phyloP scores from a whole-genome alignment of 2,329 filamentous ascomycete genomes.

The Monascus ruber region DNA sequence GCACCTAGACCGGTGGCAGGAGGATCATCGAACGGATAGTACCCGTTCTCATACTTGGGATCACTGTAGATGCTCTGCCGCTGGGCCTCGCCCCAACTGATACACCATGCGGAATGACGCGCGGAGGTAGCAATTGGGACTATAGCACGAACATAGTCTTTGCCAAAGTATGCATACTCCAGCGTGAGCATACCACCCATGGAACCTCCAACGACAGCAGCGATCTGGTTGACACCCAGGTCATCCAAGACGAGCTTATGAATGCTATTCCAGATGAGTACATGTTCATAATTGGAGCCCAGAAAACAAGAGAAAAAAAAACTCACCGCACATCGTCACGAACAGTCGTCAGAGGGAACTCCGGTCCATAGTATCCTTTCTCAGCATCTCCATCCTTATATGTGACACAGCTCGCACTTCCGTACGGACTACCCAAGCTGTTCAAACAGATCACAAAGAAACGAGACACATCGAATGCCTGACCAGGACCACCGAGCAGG shows the following conservation, averaged over 20 bases:
- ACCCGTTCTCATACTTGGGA: conserved; percentile 95
- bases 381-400: conserved; percentile 67
- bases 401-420: conserved; percentile 51
- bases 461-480: conserved; percentile 42
- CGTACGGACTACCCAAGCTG: conserved; percentile 45
- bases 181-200: conserved; percentile 50
- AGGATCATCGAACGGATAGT: conserved; percentile 79
- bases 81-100: conserved; percentile 49
- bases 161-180: conserved; percentile 61
- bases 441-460: conserved; percentile 46
- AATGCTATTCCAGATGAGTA: conserved; percentile 24
- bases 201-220: conserved; percentile 44
- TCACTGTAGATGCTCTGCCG: conserved; percentile 77
- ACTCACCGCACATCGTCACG: conserved; percentile 86
- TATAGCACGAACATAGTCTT: conserved; percentile 42
- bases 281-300: not conserved
- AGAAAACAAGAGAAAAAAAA: no score
- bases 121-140: conserved; percentile 47
- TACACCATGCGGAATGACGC: conserved; percentile 47
- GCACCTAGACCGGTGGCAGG: conserved; percentile 79
- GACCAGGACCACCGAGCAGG: conserved; percentile 41
- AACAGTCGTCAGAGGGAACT: conserved; percentile 92
- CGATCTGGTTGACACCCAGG: conserved; percentile 43
- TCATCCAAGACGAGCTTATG: conserved; percentile 45
- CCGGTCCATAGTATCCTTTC: conserved; percentile 76